Conservation (phyloP, 495 filamentous ascomycete species). For the Neurospora sp. region DNA sequence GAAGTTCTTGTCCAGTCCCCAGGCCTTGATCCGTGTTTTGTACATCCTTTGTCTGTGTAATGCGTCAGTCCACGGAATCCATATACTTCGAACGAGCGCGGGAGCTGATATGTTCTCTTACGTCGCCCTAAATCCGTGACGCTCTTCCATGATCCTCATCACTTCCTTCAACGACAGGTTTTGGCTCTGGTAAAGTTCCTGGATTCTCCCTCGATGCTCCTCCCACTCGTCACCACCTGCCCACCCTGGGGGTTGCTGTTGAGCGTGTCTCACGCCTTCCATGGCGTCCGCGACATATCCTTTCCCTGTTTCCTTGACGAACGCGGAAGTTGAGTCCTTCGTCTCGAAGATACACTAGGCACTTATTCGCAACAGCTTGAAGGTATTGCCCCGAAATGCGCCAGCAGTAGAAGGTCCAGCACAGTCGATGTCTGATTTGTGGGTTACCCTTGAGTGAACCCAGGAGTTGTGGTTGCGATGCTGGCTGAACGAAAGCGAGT, state of each 20-base stretch:
- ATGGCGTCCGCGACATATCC: not conserved
- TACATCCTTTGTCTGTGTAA: conserved; percentile 24
- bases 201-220: conserved; percentile 10
- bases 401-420: not conserved
- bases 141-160: conserved; percentile 25
- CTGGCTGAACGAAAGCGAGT: not conserved
- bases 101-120: conserved; percentile 8
- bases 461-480: not conserved
- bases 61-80: not conserved
- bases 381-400: not conserved
- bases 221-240: conserved; percentile 16
- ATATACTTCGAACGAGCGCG: conserved; percentile 8
- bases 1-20: conserved; percentile 29
- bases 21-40: conserved; percentile 26
- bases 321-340: not conserved
- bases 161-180: conserved; percentile 25
- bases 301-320: not conserved
- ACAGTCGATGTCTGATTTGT: not conserved
- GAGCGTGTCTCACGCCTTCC: not conserved
- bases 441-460: not conserved
- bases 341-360: not conserved
- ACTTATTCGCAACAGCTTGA: not conserved
- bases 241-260: conserved; percentile 5
- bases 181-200: conserved; percentile 26
- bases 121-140: conserved; percentile 25